These are phyloP conservation scores for Xylaria telfairii DNA, from an alignment of 495 filamentous ascomycete genomes.

Conservation along the genomic window DNA sequence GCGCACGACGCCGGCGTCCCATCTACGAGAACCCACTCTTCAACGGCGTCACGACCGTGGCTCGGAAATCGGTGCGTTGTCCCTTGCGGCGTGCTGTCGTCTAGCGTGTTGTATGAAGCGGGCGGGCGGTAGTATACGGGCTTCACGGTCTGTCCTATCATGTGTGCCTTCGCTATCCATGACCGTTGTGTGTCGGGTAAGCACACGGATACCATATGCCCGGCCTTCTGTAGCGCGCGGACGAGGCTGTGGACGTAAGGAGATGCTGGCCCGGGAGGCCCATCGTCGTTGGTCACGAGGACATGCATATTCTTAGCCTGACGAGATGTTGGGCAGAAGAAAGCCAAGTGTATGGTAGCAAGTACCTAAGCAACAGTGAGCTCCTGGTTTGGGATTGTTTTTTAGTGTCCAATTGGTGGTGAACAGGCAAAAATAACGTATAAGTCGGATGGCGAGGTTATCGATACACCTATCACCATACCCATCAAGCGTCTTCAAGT, in stretches of 20 bases:
- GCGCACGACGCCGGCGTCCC: slow-evolving; percentile 87
- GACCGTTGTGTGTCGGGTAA: slow-evolving; percentile 91
- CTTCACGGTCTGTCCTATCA: slow-evolving; percentile 82
- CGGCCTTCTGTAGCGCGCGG: slow-evolving; percentile 72
- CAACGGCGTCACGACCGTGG: slow-evolving; percentile 54
- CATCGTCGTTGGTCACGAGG: slow-evolving; percentile 82
- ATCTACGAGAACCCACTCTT: slow-evolving; percentile 94
- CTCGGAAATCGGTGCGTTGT: slow-evolving; percentile 49
- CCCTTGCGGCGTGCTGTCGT: slow-evolving; percentile 36
- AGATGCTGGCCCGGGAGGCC: slow-evolving; percentile 88
- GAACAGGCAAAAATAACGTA: background rate
- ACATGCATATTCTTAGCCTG: slow-evolving; percentile 44
- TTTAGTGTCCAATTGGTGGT: background rate
- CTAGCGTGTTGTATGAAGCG: slow-evolving; percentile 56
- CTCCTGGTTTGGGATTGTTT: background rate
- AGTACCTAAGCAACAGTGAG: background rate
- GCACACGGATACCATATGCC: slow-evolving; percentile 86
- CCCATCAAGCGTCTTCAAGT: background rate
- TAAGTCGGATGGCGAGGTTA: background rate
- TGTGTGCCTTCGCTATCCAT: slow-evolving; percentile 98
- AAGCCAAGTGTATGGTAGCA: background rate
- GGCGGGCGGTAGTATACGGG: slow-evolving; percentile 84
- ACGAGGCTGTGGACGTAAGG: slow-evolving; percentile 92
- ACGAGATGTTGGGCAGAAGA: background rate
- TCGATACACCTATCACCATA: background rate